phyloP scores from a whole-genome alignment of 2,329 filamentous ascomycete species.

The Lasiodiplodia citricola region DNA sequence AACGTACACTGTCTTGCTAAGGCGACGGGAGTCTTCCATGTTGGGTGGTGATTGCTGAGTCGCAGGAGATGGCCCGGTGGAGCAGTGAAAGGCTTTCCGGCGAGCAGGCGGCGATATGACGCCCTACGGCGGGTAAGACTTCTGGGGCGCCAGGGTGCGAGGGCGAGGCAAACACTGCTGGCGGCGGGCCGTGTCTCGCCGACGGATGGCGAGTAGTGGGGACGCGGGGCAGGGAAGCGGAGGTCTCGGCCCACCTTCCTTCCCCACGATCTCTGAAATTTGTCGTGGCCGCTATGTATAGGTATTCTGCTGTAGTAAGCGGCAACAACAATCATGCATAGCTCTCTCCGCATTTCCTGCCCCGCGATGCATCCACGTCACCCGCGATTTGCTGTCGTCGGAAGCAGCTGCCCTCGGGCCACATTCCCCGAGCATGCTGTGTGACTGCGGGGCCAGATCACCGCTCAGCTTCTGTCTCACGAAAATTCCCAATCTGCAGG shows the following conservation, averaged over 20 bases:
- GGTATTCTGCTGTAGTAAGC: background rate
- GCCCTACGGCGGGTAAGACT: background rate
- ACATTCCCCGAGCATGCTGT: conserved; percentile 5
- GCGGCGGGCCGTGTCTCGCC: conserved; percentile 14
- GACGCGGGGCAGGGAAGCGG: conserved; percentile 1
- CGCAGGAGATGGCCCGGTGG: conserved; percentile 7
- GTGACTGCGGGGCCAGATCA: background rate
- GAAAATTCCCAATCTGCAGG: background rate
- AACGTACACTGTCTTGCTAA: conserved; percentile 34
- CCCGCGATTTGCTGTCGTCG: background rate
- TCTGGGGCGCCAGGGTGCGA: background rate
- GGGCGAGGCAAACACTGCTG: background rate
- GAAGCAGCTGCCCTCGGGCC: background rate
- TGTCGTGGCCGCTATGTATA: too few relatives aligned
- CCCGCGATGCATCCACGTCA: conserved; percentile 19
- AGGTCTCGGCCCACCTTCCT: too few relatives aligned
- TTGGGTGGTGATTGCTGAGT: background rate
- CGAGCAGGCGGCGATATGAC: background rate
- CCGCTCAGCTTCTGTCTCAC: background rate
- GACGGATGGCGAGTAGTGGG: background rate
- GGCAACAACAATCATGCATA: background rate
- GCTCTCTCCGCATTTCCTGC: conserved; percentile 19
- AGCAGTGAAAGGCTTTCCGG: background rate
- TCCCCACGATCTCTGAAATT: too few relatives aligned
- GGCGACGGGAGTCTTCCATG: conserved; percentile 11